Conservation (phyloP, 2,329 filamentous ascomycete species). For the Pleurostoma richardsiae region DNA sequence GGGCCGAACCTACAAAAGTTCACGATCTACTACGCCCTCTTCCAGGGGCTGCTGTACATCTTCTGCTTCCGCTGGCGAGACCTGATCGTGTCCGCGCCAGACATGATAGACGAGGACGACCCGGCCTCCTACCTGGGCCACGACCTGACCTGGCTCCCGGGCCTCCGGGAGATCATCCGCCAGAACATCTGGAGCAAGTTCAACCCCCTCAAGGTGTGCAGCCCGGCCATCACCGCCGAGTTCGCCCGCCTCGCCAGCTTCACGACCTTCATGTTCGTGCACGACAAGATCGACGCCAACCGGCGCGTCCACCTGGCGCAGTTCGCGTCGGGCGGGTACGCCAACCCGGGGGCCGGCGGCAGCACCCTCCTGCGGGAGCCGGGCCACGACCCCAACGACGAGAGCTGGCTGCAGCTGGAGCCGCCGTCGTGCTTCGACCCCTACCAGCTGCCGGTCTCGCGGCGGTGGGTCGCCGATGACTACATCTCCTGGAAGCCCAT, state of each 20-base stretch:
- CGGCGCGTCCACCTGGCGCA: slow-evolving; percentile 80
- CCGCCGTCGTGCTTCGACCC: slow-evolving; percentile 98
- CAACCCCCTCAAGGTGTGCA: slow-evolving; percentile 93
- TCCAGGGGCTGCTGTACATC: slow-evolving; percentile 88
- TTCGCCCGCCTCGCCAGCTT: slow-evolving; percentile 86
- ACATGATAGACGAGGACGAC: slow-evolving; percentile 59
- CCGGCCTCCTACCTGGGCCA: slow-evolving; percentile 56
- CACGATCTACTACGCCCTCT: slow-evolving; percentile 77
- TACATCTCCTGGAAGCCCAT: slow-evolving; percentile 79
- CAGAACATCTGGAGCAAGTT: slow-evolving; percentile 81
- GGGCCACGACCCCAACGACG: slow-evolving; percentile 53
- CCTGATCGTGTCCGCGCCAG: slow-evolving; percentile 60
- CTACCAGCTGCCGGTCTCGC: slow-evolving; percentile 83
- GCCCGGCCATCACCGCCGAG: slow-evolving; percentile 82
- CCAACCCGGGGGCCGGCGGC: slow-evolving; percentile 24
- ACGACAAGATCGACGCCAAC: slow-evolving; percentile 83
- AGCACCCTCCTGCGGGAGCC: slow-evolving; percentile 51
- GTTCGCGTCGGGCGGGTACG: slow-evolving; percentile 53
- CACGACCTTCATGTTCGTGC: slow-evolving; percentile 84
- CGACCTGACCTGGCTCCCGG: slow-evolving; percentile 73
- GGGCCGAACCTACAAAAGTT: slow-evolving; percentile 84
- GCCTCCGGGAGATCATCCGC: slow-evolving; percentile 68
- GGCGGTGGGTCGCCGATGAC: slow-evolving; percentile 79
- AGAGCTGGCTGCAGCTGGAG: slow-evolving; percentile 80
- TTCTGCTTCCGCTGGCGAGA: slow-evolving; percentile 99